A percentile compares a stretch with the other conserved stretches of the same genome.
Conservation (phyloP, 1,284 basidiomycete species). For the Ganoderma boninense region DNA sequence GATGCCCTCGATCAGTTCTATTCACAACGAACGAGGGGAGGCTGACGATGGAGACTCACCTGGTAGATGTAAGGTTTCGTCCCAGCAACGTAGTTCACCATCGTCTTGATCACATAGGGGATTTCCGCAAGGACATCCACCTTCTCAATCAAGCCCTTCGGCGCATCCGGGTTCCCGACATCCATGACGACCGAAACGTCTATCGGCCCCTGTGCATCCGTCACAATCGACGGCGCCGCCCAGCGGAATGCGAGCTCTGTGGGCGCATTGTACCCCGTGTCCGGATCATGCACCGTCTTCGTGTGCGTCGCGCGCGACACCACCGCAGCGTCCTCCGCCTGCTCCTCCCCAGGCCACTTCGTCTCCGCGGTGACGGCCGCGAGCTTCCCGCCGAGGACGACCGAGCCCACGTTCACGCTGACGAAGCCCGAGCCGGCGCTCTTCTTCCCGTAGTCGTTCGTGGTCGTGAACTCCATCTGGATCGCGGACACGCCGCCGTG, state of each 20-base stretch:
- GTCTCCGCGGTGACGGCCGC: conserved; percentile 79
- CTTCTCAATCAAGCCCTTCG: conserved; percentile 93
- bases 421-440: conserved; percentile 84
- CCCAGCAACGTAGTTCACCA: conserved; percentile 91
- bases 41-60: conserved; percentile 51
- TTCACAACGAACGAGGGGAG: conserved; percentile 37
- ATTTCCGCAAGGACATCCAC: conserved; percentile 97
- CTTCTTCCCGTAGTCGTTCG: conserved; percentile 75
- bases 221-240: conserved; percentile 72
- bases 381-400: conserved; percentile 83
- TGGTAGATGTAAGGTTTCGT: conserved; percentile 96
- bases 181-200: conserved; percentile 64
- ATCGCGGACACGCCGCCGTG: conserved; percentile 85
- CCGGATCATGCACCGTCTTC: conserved; percentile 65
- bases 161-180: conserved; percentile 58
- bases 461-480: conserved; percentile 97
- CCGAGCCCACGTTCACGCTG: conserved; percentile 84
- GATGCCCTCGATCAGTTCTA: conserved; percentile 6
- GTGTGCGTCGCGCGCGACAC: conserved; percentile 78
- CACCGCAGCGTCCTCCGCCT: conserved; percentile 52
- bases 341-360: conserved; percentile 67
- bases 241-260: conserved; percentile 79
- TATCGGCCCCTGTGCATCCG: conserved; percentile 61
- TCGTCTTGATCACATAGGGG: conserved; percentile 88
- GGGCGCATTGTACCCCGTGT: conserved; percentile 88